phyloP scores from a whole-genome alignment of 371 early-diverging fungal genomes.

The Actinomucor elegans region DNA sequence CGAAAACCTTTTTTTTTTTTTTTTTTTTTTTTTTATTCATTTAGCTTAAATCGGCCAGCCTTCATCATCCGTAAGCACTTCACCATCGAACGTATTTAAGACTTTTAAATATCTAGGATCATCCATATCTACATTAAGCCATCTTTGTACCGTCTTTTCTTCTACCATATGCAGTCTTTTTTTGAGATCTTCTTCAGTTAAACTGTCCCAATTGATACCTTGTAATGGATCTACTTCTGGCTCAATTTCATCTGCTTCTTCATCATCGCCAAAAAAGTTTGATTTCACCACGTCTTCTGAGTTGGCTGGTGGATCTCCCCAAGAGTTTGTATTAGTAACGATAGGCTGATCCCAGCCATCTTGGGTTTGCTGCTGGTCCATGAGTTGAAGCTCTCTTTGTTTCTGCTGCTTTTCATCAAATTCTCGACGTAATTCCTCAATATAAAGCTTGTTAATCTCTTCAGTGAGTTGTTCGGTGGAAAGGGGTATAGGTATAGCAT shows the following conservation, averaged over 20 bases:
- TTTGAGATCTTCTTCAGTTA: slow-evolving; percentile 43
- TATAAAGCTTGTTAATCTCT: slow-evolving; percentile 33
- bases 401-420: slow-evolving; percentile 16
- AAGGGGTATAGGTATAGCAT: slow-evolving; percentile 6
- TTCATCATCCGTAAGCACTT: slow-evolving; percentile 20
- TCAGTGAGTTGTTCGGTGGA: slow-evolving; percentile 15
- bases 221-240: slow-evolving; percentile 28
- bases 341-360: slow-evolving; percentile 39
- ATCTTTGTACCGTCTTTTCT: slow-evolving; percentile 34
- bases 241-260: slow-evolving; percentile 21
- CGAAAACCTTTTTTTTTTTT: no score
- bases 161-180: slow-evolving; percentile 30
- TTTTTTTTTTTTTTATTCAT: no score
- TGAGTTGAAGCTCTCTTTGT: background rate
- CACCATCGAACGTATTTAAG: slow-evolving; percentile 26
- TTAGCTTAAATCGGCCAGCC: slow-evolving; percentile 20
- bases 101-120: slow-evolving; percentile 42
- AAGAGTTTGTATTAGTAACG: background rate
- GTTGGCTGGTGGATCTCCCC: background rate
- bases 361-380: background rate
- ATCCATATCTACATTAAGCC: slow-evolving; percentile 37
- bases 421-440: slow-evolving; percentile 25
- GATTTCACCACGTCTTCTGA: background rate
- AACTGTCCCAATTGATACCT: slow-evolving; percentile 36
- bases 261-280: slow-evolving; percentile 28